A percentile compares a stretch with the other conserved stretches of the same genome.
phyloP scores from a whole-genome alignment of 768 basidiomycete species.

The Pleurotus ostreatus region DNA sequence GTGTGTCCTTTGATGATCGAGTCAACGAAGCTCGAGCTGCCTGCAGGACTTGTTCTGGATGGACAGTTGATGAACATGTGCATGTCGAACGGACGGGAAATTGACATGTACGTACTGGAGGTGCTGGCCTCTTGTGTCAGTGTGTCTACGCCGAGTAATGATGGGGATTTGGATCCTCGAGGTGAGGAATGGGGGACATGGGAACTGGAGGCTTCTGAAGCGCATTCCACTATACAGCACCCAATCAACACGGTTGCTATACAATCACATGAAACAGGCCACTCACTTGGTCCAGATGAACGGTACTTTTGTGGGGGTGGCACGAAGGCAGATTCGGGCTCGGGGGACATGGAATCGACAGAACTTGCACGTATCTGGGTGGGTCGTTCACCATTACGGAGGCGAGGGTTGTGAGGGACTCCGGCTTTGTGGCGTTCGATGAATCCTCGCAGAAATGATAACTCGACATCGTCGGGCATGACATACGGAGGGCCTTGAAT shows the following conservation, averaged over 20 bases:
- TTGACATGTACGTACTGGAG: slow-evolving; percentile 43
- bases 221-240: slow-evolving; percentile 21
- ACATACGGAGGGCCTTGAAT: slow-evolving; percentile 79
- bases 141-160: slow-evolving; percentile 47
- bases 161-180: slow-evolving; percentile 48
- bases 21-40: slow-evolving; percentile 55
- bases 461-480: slow-evolving; percentile 77
- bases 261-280: too few relatives aligned
- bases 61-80: slow-evolving; percentile 8
- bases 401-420: slow-evolving; percentile 75
- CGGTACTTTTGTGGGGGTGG: slow-evolving; percentile 24
- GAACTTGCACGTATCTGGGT: slow-evolving; percentile 40
- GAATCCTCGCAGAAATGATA: slow-evolving; percentile 77
- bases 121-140: slow-evolving; percentile 53
- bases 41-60: slow-evolving; percentile 56
- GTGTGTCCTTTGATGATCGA: slow-evolving; percentile 66
- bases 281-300: slow-evolving; percentile 4
- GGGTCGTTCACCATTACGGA: slow-evolving; percentile 49
- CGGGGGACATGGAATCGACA: slow-evolving; percentile 43
- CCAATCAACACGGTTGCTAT: too few relatives aligned
- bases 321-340: slow-evolving; percentile 42
- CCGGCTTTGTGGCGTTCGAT: slow-evolving; percentile 75
- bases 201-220: slow-evolving; percentile 32
- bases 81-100: slow-evolving; percentile 2
- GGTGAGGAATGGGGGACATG: slow-evolving; percentile 29